Evolutionary conservation across 2,329 filamentous ascomycete genomes (phyloP).

Genomic region (Xylaria hypoxylon): DNA sequence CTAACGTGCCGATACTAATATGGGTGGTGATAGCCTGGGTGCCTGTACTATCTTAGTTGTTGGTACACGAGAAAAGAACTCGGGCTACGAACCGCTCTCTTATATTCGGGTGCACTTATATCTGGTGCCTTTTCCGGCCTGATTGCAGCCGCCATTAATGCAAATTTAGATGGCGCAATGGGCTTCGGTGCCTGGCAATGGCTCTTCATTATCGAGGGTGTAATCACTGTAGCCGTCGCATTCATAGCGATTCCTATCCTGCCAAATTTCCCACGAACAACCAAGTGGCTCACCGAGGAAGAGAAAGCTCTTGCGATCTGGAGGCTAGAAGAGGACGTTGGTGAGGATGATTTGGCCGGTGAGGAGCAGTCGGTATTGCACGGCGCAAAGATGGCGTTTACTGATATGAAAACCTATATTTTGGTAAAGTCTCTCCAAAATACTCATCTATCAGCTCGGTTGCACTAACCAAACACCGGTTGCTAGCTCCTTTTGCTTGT

Average conservation of each 20-base stretch:
- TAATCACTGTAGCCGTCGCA: conserved; percentile 72
- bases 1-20: conserved; percentile 2
- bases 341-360: conserved; percentile 71
- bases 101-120: conserved; percentile 76
- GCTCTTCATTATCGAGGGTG: conserved; percentile 77
- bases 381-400: conserved; percentile 66
- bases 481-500: conserved; percentile 65
- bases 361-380: conserved; percentile 67
- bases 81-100: conserved; percentile 71
- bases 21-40: conserved; percentile 58
- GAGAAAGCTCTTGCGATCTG: conserved; percentile 68
- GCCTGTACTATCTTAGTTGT: conserved; percentile 70
- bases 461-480: conserved; percentile 22
- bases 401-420: conserved; percentile 70
- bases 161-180: conserved; percentile 68
- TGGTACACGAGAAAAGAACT: conserved; percentile 80
- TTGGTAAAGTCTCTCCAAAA: conserved; percentile 55
- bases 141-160: conserved; percentile 72
- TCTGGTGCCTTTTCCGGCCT: conserved; percentile 78
- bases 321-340: conserved; percentile 73
- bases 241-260: conserved; percentile 68
- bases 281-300: conserved; percentile 66
- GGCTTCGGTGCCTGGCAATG: conserved; percentile 73
- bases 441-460: background rate
- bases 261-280: conserved; percentile 74